A percentile compares a stretch with the other conserved stretches of the same genome.
These are phyloP conservation scores for Apiospora rasikravindrae DNA, from an alignment of 2,329 filamentous ascomycete genomes.

Conservation along the genomic window DNA sequence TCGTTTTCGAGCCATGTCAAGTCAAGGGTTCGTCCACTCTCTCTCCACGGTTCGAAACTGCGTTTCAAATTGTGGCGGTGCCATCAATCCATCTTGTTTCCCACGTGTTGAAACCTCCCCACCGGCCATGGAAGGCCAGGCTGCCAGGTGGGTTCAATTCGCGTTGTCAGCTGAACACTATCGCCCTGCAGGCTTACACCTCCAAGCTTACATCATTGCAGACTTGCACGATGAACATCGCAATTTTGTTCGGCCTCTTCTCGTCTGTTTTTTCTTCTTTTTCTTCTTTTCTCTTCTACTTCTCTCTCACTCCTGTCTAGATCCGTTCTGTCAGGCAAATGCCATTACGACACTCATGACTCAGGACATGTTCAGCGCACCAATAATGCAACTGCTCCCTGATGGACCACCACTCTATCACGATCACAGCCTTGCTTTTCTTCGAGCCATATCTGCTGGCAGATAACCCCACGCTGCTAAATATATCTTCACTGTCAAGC, in stretches of 20 bases:
- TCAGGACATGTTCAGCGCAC: neutral
- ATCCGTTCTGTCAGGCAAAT: neutral
- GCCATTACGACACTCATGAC: neutral
- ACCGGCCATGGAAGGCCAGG: neutral
- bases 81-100: neutral
- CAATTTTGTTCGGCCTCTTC: neutral
- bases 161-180: neutral
- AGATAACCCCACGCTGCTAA: neutral
- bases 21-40: neutral
- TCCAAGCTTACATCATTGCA: neutral
- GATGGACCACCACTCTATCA: neutral
- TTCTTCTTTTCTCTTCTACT: neutral
- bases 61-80: constrained; percentile 7
- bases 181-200: neutral
- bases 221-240: neutral
- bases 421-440: neutral
- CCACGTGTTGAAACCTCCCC: constrained; percentile 10
- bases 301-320: neutral
- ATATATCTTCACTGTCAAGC: neutral
- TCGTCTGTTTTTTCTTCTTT: neutral
- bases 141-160: neutral
- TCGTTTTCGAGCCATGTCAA: neutral
- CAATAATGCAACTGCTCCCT: too few species aligned
- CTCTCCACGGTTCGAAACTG: neutral
- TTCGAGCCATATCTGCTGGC: neutral